A percentile compares a stretch with the other conserved stretches of the same genome.
Conservation (phyloP, 768 basidiomycete genomes). For the Amanita rubescens region DNA sequence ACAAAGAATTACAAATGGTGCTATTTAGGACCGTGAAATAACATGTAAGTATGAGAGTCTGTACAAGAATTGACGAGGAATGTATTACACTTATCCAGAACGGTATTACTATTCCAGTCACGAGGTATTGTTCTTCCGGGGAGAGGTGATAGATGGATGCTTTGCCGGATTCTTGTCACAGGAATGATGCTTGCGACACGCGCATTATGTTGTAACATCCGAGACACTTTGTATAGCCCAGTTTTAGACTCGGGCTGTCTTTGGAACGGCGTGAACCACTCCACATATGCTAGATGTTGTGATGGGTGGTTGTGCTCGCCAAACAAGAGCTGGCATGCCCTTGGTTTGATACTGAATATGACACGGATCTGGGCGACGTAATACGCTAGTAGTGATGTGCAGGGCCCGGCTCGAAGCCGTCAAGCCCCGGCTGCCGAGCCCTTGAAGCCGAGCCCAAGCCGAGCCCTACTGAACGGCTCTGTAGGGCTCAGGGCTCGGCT, state of each 20-base stretch:
- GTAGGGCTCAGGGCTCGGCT: no score
- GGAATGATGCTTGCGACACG: conserved; percentile 19
- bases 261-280: conserved; percentile 20
- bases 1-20: no score
- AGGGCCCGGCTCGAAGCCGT: no score
- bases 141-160: not conserved
- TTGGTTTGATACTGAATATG: conserved; percentile 17
- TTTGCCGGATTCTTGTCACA: not conserved
- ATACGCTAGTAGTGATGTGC: conserved; percentile 17
- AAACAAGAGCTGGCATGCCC: conserved; percentile 5
- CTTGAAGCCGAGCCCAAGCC: no score
- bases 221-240: conserved; percentile 12
- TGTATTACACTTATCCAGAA: not conserved
- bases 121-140: not conserved
- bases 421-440: no score
- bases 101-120: not conserved
- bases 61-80: not conserved
- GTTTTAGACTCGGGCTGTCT: conserved; percentile 11
- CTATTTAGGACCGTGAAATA: not conserved
- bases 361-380: conserved; percentile 20
- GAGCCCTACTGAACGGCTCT: no score
- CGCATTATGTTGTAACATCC: conserved; percentile 4
- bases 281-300: conserved; percentile 19
- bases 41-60: not conserved
- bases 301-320: conserved; percentile 2